These are phyloP conservation scores for Syncephalastrum monosporum DNA, from an alignment of 371 early-diverging fungal species.

Conservation along the genomic window DNA sequence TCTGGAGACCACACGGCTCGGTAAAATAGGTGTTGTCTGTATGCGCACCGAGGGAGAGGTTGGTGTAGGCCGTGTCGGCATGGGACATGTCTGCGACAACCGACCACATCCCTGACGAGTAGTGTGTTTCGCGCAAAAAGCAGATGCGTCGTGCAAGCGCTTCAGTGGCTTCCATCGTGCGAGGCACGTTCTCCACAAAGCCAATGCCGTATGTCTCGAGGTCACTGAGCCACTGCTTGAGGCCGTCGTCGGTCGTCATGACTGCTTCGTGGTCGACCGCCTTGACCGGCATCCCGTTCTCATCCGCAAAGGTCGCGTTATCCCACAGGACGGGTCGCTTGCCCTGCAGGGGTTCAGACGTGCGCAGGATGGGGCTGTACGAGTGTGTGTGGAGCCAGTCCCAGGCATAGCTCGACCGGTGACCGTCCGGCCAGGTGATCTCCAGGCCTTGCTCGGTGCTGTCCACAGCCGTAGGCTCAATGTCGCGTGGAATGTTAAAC, in stretches of 20 bases:
- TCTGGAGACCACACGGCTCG: slow-evolving; percentile 84
- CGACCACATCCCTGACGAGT: slow-evolving; percentile 80
- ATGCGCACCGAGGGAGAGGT: slow-evolving; percentile 75
- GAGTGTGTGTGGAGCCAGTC: slow-evolving; percentile 73
- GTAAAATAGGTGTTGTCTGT: slow-evolving; percentile 94
- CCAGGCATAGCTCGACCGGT: slow-evolving; percentile 59
- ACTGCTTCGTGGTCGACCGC: slow-evolving; percentile 63
- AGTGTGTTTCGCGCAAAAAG: slow-evolving; percentile 83
- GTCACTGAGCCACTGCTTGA: slow-evolving; percentile 70
- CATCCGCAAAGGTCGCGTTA: slow-evolving; percentile 18
- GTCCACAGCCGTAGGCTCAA: slow-evolving; percentile 49
- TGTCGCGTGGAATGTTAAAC: slow-evolving; percentile 67
- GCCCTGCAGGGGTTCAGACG: slow-evolving; percentile 25
- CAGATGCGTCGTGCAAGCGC: slow-evolving; percentile 66
- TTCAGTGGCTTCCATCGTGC: slow-evolving; percentile 66
- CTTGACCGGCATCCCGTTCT: slow-evolving; percentile 27
- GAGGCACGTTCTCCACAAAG: slow-evolving; percentile 76
- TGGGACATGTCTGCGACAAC: slow-evolving; percentile 80
- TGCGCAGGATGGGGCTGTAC: slow-evolving; percentile 62
- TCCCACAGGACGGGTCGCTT: slow-evolving; percentile 41
- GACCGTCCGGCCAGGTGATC: slow-evolving; percentile 61
- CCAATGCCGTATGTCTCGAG: slow-evolving; percentile 79
- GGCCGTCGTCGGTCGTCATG: slow-evolving; percentile 66
- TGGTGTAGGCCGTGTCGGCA: slow-evolving; percentile 89
- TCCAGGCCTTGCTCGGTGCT: slow-evolving; percentile 34